A percentile compares a stretch with the other conserved stretches of the same genome.
These are phyloP conservation scores for Diophrys appendiculata DNA, from an alignment of 73 alveolate species.

Conservation along the genomic window DNA sequence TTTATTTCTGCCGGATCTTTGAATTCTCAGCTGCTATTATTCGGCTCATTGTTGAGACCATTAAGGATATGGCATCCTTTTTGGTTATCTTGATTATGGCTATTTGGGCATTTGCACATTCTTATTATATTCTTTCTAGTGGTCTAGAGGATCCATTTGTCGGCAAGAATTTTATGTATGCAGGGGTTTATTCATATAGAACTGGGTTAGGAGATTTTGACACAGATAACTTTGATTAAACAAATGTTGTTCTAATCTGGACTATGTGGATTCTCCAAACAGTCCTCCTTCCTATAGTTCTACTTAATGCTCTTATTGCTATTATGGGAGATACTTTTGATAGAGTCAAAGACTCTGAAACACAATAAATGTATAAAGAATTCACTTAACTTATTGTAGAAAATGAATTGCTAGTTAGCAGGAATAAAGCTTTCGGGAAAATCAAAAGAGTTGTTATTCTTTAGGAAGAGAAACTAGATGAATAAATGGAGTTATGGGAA, in stretches of 20 bases:
- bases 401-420: constrained; percentile 26
- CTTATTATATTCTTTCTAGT: constrained; percentile 11
- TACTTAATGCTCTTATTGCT: constrained; percentile 49
- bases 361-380: constrained; percentile 37
- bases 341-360: constrained; percentile 39
- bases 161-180: constrained; percentile 20
- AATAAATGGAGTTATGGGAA: constrained; percentile 25
- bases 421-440: constrained; percentile 12
- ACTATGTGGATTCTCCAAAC: constrained; percentile 25
- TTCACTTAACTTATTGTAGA: constrained; percentile 42
- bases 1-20: constrained; percentile 24
- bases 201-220: constrained; percentile 23
- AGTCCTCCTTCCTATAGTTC: constrained; percentile 34
- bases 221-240: constrained; percentile 8
- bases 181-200: constrained; percentile 21
- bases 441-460: constrained; percentile 14
- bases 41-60: constrained; percentile 1
- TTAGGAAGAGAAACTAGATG: constrained; percentile 25
- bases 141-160: not conserved
- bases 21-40: constrained; percentile 17
- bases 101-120: constrained; percentile 6
- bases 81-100: constrained; percentile 16
- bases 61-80: constrained; percentile 13
- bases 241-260: constrained; percentile 26
- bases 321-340: constrained; percentile 67